Percentiles rank a stretch among this genome's conserved stretches.
phyloP scores from a whole-genome alignment of 2,329 filamentous ascomycete genomes.

The Colletotrichum tofieldiae region DNA sequence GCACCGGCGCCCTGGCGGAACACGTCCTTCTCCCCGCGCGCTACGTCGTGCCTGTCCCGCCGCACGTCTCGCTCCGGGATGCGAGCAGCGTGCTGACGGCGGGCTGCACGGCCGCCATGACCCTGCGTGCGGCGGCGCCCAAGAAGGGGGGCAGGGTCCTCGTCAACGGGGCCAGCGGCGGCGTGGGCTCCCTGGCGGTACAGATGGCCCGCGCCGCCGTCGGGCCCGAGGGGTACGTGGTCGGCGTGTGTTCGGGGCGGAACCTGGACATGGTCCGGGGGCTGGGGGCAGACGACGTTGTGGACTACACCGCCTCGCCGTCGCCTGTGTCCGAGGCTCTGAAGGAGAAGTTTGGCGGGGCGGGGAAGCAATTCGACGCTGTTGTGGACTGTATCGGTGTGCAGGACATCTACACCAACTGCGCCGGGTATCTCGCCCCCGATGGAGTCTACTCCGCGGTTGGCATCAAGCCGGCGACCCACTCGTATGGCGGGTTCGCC shows the following conservation, averaged over 20 bases:
- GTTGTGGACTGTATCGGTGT: constrained; percentile 67
- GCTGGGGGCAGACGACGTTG: constrained; percentile 66
- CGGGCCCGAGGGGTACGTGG: constrained; percentile 59
- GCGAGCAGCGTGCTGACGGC: constrained; percentile 57
- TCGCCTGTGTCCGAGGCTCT: neutral
- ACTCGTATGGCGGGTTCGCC: constrained; percentile 50
- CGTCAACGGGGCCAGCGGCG: constrained; percentile 67
- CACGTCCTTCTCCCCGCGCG: constrained; percentile 55
- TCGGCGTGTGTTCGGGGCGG: constrained; percentile 63
- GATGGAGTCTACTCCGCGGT: constrained; percentile 59
- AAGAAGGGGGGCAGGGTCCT: constrained; percentile 59
- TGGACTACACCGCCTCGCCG: constrained; percentile 13
- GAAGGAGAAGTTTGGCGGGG: constrained; percentile 16
- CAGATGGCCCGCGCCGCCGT: constrained; percentile 60
- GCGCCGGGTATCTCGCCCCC: constrained; percentile 56
- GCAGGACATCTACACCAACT: constrained; percentile 61
- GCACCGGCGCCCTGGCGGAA: constrained; percentile 58
- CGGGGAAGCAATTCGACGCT: constrained; percentile 54
- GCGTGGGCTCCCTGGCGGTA: constrained; percentile 63
- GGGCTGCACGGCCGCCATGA: constrained; percentile 56
- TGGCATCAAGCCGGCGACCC: constrained; percentile 56
- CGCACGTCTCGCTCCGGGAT: constrained; percentile 49
- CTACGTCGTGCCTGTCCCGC: constrained; percentile 53
- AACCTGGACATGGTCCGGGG: constrained; percentile 62
- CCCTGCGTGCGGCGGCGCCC: constrained; percentile 56